Percentiles rank a stretch among this genome's conserved stretches.
Evolutionary conservation across 2,329 filamentous ascomycete genomes (phyloP).

Genomic region (Pestalotiopsis sp.): DNA sequence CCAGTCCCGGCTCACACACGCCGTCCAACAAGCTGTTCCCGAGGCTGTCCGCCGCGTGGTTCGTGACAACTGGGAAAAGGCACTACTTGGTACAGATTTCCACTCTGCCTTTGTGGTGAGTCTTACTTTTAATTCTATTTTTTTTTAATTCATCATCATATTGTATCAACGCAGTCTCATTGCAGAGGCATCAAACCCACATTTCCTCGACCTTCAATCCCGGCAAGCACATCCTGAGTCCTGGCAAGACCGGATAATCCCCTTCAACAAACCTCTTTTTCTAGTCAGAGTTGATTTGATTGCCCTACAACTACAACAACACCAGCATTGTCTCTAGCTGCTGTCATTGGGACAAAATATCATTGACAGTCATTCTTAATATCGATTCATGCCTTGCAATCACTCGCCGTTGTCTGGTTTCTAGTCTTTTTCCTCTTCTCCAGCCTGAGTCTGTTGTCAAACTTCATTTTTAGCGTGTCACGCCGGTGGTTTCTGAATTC

Average conservation of each 20-base stretch:
- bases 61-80: conserved; percentile 54
- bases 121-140: conserved; percentile 18
- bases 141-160: neutral
- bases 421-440: neutral
- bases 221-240: neutral
- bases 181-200: neutral
- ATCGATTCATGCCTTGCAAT: neutral
- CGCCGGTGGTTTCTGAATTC: neutral
- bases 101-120: conserved; percentile 56
- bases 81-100: conserved; percentile 52
- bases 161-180: neutral
- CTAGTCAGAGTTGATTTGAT: neutral
- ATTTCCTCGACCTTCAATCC: neutral
- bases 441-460: neutral
- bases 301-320: neutral
- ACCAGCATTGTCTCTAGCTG: neutral
- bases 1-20: conserved; percentile 37
- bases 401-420: neutral
- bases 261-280: neutral
- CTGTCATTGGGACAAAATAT: neutral
- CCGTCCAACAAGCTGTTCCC: conserved; percentile 43
- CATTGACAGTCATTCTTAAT: neutral
- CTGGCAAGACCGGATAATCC: neutral
- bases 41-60: conserved; percentile 50
- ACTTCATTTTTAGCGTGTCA: too few relatives aligned